Base-by-base conservation (phyloP, 148 eudicot species). In the Arctostaphylos glauca region DNA sequence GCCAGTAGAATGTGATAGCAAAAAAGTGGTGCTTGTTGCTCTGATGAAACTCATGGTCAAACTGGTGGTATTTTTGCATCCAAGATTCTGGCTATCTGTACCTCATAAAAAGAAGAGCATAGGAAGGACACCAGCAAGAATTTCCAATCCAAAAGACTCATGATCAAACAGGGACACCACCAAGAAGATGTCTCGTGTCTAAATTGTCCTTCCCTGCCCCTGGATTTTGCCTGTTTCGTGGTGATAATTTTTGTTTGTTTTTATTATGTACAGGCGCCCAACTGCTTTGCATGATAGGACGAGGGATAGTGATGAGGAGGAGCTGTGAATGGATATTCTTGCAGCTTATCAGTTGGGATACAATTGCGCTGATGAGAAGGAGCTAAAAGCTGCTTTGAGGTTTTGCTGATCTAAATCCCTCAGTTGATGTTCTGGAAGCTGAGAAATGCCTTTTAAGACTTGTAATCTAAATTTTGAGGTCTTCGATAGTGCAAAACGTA, bases 281-380 rank as follows among this genome's bases (percentile, higher is more conserved):
- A 94, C 98, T 73, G 92, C 98, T 82, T 84, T 96, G 86, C 98
- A 90, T 66, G 98, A 96, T 84, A 90, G 98, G 90, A 89, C 85
- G 70, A 92, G 98, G 89, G 98, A 96, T 85, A 96, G 98, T 77
- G 98, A 96, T 84, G 98, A 96, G 81, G 98, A 94, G 9, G 98
- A 94, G 80, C 84, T 90, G n/a, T n/a, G n/a, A n/a, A n/a, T n/a
- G n/a, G n/a, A n/a, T n/a, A n/a, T n/a, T n/a, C n/a, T n/a, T n/a
- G n/a, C n/a, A n/a, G n/a, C n/a, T n/a, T n/a, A n/a, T n/a, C n/a
- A n/a, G n/a, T n/a, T n/a, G n/a, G n/a, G n/a, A n/a, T n/a, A n/a
- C n/a, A n/a, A n/a, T n/a, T n/a, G n/a, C n/a, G n/a, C n/a, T n/a
- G n/a, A n/a, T n/a, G n/a, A n/a, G n/a, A n/a, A n/a, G n/a, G n/a